Conservation (phyloP, 225 moss, liverwort and hornwort genomes). For the Rhytidiadelphus loreus region DNA sequence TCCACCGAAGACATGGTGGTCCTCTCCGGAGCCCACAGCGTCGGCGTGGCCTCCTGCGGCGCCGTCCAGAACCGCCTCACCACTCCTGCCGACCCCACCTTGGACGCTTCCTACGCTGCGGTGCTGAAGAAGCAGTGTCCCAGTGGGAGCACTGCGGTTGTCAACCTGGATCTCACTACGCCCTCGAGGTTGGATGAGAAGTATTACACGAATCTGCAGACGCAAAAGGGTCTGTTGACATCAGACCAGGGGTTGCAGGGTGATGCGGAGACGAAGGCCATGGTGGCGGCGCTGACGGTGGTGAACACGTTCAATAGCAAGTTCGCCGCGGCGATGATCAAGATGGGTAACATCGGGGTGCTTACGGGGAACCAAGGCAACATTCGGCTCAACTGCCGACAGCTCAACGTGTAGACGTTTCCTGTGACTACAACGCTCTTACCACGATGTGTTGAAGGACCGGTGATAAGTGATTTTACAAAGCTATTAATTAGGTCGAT, state of each 20-base stretch:
- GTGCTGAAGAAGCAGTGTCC: constrained; percentile 10
- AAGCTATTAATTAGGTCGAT: background rate
- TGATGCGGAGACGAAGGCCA: background rate
- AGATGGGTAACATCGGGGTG: constrained; percentile 30
- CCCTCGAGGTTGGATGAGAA: constrained; percentile 15
- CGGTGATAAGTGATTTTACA: background rate
- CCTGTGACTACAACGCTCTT: too few relatives aligned
- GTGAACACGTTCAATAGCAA: background rate
- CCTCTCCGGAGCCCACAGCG: constrained; percentile 36
- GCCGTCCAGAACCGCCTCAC: constrained; percentile 19
- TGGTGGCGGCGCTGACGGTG: background rate
- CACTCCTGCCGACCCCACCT: background rate
- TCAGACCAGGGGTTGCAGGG: constrained; percentile 24
- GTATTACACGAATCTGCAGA: constrained; percentile 30
- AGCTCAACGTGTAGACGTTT: background rate
- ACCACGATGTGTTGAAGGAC: too few relatives aligned
- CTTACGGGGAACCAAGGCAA: constrained; percentile 19
- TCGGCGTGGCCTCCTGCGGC: constrained; percentile 12
- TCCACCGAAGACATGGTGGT: constrained; percentile 29
- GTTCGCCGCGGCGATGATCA: constrained; percentile 12
- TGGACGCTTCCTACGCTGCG: constrained; percentile 1
- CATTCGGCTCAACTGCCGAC: constrained; percentile 2
- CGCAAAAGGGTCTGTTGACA: constrained; percentile 5
- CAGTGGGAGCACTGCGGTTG: background rate
- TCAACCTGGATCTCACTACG: constrained; percentile 25